Percentiles rank a stretch among this genome's conserved stretches.
phyloP scores from a whole-genome alignment of 2,329 filamentous ascomycete species.

The Graphiopsis chlorocephala region DNA sequence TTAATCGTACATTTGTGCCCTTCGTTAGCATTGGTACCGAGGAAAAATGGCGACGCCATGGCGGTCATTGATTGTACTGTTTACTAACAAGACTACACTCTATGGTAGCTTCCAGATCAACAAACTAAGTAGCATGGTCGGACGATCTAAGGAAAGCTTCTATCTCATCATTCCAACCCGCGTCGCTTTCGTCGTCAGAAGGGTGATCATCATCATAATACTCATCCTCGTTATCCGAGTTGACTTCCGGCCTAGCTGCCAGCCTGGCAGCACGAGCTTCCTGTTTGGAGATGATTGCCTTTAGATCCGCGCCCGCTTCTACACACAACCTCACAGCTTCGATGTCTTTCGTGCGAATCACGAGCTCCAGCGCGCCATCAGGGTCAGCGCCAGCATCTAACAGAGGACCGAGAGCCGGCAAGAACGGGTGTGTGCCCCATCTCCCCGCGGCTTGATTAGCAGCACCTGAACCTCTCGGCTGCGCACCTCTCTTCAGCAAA shows the following conservation, averaged over 20 bases:
- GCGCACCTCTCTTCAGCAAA: conserved; percentile 16
- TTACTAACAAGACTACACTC: no score
- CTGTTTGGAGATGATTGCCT: conserved; percentile 4
- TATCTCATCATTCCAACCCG: neutral
- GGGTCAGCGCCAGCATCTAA: conserved; percentile 15
- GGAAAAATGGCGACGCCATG: no score
- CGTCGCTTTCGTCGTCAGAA: neutral
- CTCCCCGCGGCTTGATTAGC: neutral
- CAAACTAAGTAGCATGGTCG: neutral
- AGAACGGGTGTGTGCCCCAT: neutral
- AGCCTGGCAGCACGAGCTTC: conserved; percentile 2
- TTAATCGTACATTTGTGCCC: no score
- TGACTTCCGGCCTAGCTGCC: neutral
- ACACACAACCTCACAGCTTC: conserved; percentile 15
- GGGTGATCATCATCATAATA: neutral
- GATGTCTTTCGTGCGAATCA: neutral
- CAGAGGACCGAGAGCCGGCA: conserved; percentile 14
- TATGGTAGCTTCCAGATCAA: no score
- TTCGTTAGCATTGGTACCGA: no score
- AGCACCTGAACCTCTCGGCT: conserved; percentile 8
- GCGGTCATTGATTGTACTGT: no score
- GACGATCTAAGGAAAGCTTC: conserved; percentile 1
- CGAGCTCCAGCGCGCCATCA: neutral
- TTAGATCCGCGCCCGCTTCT: conserved; percentile 10
- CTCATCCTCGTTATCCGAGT: neutral